Evolutionary conservation across 768 basidiomycete species (phyloP).

Genomic region (Boletus huronensis): DNA sequence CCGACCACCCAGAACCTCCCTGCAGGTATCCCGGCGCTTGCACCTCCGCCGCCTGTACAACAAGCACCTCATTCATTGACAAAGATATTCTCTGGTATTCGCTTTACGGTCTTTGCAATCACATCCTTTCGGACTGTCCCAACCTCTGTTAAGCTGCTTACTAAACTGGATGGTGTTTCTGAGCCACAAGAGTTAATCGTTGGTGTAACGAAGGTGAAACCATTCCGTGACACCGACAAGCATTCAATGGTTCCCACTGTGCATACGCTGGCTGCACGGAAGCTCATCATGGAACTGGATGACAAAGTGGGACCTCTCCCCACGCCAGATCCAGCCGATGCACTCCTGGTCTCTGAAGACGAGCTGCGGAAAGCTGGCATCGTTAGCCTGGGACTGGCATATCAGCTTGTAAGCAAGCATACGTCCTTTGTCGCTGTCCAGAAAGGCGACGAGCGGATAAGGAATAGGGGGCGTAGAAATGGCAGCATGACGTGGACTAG

Average conservation of each 20-base stretch:
- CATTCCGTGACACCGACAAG: conserved; percentile 17
- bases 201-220: conserved; percentile 23
- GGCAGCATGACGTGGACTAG: conserved; percentile 10
- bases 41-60: conserved; percentile 32
- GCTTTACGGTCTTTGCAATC: conserved; percentile 36
- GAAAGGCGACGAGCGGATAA: conserved; percentile 22
- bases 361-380: conserved; percentile 44
- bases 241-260: conserved; percentile 34
- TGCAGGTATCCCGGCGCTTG: conserved; percentile 22
- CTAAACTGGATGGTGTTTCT: conserved; percentile 25
- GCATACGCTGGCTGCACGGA: conserved; percentile 53
- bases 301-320: conserved; percentile 35
- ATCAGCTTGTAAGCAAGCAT: conserved; percentile 48
- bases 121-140: conserved; percentile 24
- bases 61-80: conserved; percentile 33
- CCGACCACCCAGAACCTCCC: conserved; percentile 20
- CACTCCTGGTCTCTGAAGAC: conserved; percentile 26
- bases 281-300: conserved; percentile 51
- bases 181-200: conserved; percentile 18
- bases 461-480: conserved; percentile 3
- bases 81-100: conserved; percentile 32
- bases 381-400: conserved; percentile 46
- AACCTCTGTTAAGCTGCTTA: conserved; percentile 23
- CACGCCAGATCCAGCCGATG: conserved; percentile 22
- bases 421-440: conserved; percentile 60